Conservation (phyloP, 805 yeast genomes). For the Saturnispora besseyi region DNA sequence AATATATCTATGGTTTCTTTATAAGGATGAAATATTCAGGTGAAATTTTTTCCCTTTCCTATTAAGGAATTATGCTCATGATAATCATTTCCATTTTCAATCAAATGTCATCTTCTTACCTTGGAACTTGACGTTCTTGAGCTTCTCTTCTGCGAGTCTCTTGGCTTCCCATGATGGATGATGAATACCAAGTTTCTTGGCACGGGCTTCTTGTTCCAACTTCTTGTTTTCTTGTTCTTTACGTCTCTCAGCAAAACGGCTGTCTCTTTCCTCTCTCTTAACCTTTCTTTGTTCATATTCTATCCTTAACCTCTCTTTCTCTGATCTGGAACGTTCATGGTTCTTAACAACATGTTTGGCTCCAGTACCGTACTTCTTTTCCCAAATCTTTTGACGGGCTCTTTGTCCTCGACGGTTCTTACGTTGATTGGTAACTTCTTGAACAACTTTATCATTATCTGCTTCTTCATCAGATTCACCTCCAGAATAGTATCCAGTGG, state of each 20-base stretch:
- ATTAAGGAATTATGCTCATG: constrained; percentile 3
- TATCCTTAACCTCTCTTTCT: constrained; percentile 47
- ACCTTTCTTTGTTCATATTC: constrained; percentile 69
- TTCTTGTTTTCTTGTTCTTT: constrained; percentile 11
- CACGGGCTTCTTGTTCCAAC: constrained; percentile 12
- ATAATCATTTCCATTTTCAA: constrained; percentile 14
- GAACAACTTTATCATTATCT: constrained; percentile 39
- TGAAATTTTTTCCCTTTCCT: not conserved
- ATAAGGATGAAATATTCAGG: not conserved
- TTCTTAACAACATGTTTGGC: constrained; percentile 81
- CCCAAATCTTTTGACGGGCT: constrained; percentile 97
- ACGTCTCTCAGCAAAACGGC: constrained; percentile 12
- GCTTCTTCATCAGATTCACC: constrained; percentile 55
- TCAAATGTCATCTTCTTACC: constrained; percentile 86
- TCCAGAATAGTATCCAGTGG: constrained; percentile 77
- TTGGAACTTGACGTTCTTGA: constrained; percentile 54
- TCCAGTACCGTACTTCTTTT: constrained; percentile 66
- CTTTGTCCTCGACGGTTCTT: constrained; percentile 95
- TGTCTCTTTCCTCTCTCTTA: constrained; percentile 51
- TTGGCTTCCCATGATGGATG: constrained; percentile 99
- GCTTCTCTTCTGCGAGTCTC: constrained; percentile 57
- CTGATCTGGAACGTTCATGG: constrained; percentile 42
- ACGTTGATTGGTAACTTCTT: constrained; percentile 42
- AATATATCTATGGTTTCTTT: not conserved
- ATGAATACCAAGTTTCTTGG: constrained; percentile 19